Evolutionary conservation across 2,329 filamentous ascomycete genomes (phyloP).

Genomic region (Sphaerostilbella broomeana): DNA sequence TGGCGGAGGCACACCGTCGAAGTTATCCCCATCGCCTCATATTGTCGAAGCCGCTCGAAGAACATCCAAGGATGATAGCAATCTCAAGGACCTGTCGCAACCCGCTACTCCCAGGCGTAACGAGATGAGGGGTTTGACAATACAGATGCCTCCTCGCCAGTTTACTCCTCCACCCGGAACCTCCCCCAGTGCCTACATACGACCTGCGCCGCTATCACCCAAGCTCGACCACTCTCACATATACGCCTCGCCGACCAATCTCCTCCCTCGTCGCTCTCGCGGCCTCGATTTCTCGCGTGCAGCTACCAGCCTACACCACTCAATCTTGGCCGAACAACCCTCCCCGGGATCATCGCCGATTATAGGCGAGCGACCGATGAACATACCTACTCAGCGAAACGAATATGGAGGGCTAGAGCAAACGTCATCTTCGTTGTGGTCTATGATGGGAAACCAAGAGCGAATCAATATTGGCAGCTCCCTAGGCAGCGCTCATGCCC

Average conservation of each 20-base stretch:
- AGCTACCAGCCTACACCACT: constrained; percentile 91
- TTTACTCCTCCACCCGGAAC: constrained; percentile 32
- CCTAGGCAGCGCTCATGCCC: constrained; percentile 61
- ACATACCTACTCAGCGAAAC: constrained; percentile 49
- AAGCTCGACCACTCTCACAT: constrained; percentile 79
- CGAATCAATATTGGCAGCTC: constrained; percentile 72
- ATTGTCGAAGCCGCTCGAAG: constrained; percentile 48
- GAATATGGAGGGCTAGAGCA: constrained; percentile 51
- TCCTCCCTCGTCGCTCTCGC: constrained; percentile 80
- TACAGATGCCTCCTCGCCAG: constrained; percentile 29
- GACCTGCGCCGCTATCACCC: constrained; percentile 68
- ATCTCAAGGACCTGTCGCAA: constrained; percentile 35
- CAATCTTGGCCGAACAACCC: constrained; percentile 79
- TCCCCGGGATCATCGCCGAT: constrained; percentile 89
- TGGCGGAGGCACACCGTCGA: constrained; percentile 48
- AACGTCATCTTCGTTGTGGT: constrained; percentile 66
- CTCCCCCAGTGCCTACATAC: constrained; percentile 34
- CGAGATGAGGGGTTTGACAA: constrained; percentile 55
- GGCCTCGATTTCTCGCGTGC: constrained; percentile 90
- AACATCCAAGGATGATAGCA: constrained; percentile 61
- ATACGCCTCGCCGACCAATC: constrained; percentile 81
- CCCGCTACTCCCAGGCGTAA: constrained; percentile 70
- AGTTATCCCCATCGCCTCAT: constrained; percentile 52
- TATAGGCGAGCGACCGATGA: constrained; percentile 60
- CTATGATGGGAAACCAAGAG: constrained; percentile 62